Conservation (phyloP, 116 monocot genomes). For the Posidonia oceanica region DNA sequence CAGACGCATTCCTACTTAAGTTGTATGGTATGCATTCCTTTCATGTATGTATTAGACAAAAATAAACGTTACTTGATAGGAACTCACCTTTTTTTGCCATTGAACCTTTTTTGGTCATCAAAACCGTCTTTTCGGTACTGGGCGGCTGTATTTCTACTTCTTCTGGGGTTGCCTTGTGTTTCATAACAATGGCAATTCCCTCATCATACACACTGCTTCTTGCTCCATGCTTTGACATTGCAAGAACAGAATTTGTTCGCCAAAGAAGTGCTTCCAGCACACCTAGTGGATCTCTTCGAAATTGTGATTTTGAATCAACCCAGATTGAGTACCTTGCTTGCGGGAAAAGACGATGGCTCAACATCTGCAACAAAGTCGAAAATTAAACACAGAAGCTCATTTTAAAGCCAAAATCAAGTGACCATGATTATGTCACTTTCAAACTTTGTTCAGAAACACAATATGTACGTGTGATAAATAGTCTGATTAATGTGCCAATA, state of each 20-base stretch:
- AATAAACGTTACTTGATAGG: neutral
- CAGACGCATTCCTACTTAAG: no score
- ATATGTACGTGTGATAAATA: no score
- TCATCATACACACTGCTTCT: conserved; percentile 86
- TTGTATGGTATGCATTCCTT: no score
- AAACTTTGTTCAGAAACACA: no score
- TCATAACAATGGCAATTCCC: conserved; percentile 73
- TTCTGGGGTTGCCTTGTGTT: conserved; percentile 84
- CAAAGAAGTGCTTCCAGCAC: conserved; percentile 91
- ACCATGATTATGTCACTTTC: no score
- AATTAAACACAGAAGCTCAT: no score
- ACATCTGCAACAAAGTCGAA: conserved; percentile 39
- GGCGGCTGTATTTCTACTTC: conserved; percentile 69
- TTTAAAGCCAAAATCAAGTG: no score
- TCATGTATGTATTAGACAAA: neutral
- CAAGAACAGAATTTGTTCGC: conserved; percentile 75
- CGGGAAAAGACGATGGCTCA: conserved; percentile 93
- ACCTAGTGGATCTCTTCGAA: conserved; percentile 84
- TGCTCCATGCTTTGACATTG: conserved; percentile 95
- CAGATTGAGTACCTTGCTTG: conserved; percentile 78
- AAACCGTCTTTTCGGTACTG: conserved; percentile 69
- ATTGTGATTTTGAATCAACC: conserved; percentile 97
- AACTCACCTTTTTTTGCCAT: no score
- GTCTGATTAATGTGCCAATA: no score
- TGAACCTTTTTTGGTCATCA: conserved; percentile 45